Evolutionary conservation across 805 yeast species (phyloP), one percentile per base, ranked within the genome.

Genomic region (Cyberlindnera mycetangii): DNA sequence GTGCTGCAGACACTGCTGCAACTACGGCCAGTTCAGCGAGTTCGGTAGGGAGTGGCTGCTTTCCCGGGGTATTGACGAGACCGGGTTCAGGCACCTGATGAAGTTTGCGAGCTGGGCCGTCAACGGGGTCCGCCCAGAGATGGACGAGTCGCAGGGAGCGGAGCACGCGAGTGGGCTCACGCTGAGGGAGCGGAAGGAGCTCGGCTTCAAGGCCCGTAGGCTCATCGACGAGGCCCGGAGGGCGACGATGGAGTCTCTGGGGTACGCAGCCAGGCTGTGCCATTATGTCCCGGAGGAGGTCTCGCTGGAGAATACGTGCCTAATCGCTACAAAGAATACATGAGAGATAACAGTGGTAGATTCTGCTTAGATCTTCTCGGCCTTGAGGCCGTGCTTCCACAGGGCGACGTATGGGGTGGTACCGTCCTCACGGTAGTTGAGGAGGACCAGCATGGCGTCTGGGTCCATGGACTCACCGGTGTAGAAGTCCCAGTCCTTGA

Each of bases 381-480:
- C 88, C 63, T 70, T 76, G 60, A 87, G 83, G 81, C 99, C 99
- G 76, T 93, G 99, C 79, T 92, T 93, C 99, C 99, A 93, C 85
- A 90, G 83, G 58, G 90, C 89, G 66, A 92, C 93, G 77, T 69
- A 93, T 68, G 99, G 99, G 61, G 99, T 93, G 64, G 83, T 78
- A 79, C 99, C 99, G 70, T 93, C 98, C 79, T 93, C 99, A 78
- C 99, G 95, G 89, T 92, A 93, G 95, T 93, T 93, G 75, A 93
- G 86, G 72, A 93, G 82, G 61, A 89, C 89, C 68, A 93, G 75
- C 99, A 93, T 93, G 61, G 85, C 99, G 75, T 93, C 99, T 72
- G 99, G 99, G 83, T 93, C 97, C 99, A 93, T 93, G 69, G 96
- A 86, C 79, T 92, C 98, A 80, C 99, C 98, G 61, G 97, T 92